Conservation (phyloP, 805 yeast genomes). For the Starmerella floricola region DNA sequence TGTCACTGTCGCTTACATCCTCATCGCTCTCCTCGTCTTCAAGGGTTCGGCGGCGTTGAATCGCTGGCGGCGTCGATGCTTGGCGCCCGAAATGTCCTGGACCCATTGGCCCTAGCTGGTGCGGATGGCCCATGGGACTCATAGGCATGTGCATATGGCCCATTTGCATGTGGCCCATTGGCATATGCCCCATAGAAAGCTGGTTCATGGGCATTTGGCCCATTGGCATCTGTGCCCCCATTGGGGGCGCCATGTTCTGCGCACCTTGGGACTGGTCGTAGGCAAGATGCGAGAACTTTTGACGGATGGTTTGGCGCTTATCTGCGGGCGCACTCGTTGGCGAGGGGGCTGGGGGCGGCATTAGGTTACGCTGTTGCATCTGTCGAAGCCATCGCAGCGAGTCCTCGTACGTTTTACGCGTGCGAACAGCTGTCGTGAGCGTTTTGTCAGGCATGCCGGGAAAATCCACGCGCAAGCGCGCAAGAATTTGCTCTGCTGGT, state of each 20-base stretch:
- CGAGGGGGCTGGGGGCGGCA: conserved; percentile 13
- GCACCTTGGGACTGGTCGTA: conserved; percentile 7
- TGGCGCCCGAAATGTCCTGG: not conserved
- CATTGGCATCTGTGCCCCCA: not conserved
- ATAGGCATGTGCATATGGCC: not conserved
- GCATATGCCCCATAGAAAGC: not conserved
- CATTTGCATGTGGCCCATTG: conserved; percentile 2
- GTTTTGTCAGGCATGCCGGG: conserved; percentile 22
- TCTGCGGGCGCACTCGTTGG: conserved; percentile 15
- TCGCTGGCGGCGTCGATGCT: not conserved
- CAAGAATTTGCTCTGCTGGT: conserved; percentile 11
- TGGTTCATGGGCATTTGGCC: too few relatives aligned
- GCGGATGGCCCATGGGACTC: conserved; percentile 1
- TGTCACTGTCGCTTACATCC: conserved; percentile 24
- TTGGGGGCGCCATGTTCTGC: too few relatives aligned
- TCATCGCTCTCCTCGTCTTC: conserved; percentile 37
- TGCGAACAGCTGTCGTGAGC: conserved; percentile 24
- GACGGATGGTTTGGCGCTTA: conserved; percentile 30
- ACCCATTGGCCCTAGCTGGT: not conserved
- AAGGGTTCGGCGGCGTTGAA: conserved; percentile 17
- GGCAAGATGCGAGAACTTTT: conserved; percentile 26
- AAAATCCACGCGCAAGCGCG: conserved; percentile 14
- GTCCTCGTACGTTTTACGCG: conserved; percentile 27
- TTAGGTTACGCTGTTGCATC: conserved; percentile 25
- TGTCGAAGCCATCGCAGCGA: conserved; percentile 29